Base-by-base conservation (phyloP, 1,284 basidiomycete genomes). In the Ganoderma lingzhi region DNA sequence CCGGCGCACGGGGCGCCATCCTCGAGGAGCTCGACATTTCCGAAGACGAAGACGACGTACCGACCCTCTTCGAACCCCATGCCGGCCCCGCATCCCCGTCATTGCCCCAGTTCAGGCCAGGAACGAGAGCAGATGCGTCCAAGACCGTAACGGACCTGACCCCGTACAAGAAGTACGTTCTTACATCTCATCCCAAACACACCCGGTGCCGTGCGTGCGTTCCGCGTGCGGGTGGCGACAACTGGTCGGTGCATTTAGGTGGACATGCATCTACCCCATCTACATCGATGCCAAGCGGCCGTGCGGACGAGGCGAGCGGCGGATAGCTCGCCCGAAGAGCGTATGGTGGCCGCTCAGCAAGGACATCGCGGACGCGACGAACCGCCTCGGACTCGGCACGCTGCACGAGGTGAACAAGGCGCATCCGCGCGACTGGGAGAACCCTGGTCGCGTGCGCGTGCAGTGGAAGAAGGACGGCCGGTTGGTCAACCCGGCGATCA, bases 401-500 rank as follows among this genome's bases (percentile, higher is more conserved):
- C 86, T 96, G 2, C 94, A 97, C 75, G 96, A 98, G 81, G 93
- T 94, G 59, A 87, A 90, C 78, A 97, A 96, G 81, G 86, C 89
- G 39, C 97, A 99, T 78, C 97, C 97, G 6, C 88, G 95, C 68
- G 97, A 99, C 79, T 98, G 97, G 96, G 96, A 95, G 78, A 99
- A 99, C 78, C 96, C 96, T 0, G 96, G 96, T 14, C 88, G 97
- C 45, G 94, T 98, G 70, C 91, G 96, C 74, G 94, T 98, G 41
- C 93, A 95, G 76, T 93, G 96, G 87, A 92, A 93, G 83, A 92
- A 93, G 77, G 93, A 97, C 64, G 90, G 94, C 0, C 84, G 85
- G 70, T 86, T 92, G 15, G 78, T 94, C 66, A 93, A 96, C 78
- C 84, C 89, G 1, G 81, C 84, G 32, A 90, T 97, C 76, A 91